phyloP scores from a whole-genome alignment of 768 basidiomycete genomes.

The Boletales sp. region DNA sequence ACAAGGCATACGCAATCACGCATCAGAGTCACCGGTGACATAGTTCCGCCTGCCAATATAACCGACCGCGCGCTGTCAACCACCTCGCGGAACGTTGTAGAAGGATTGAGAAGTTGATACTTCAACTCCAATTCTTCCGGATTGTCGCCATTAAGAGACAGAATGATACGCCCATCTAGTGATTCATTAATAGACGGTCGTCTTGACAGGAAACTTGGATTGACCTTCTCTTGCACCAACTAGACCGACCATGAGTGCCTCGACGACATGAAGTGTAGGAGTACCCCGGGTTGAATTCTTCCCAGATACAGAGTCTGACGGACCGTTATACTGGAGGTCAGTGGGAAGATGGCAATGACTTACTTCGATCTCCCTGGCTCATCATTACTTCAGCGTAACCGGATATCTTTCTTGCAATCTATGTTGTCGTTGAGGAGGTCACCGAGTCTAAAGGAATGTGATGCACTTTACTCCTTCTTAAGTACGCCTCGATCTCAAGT shows the following conservation, averaged over 20 bases:
- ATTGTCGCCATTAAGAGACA: constrained; percentile 42
- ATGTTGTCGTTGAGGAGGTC: neutral
- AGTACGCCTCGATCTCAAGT: constrained; percentile 76
- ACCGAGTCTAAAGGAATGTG: neutral
- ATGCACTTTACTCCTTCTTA: constrained; percentile 86
- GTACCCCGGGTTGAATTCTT: constrained; percentile 39
- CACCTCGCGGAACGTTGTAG: constrained; percentile 81
- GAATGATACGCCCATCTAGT: constrained; percentile 71
- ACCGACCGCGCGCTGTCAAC: constrained; percentile 78
- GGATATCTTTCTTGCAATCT: constrained; percentile 80
- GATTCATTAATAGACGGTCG: neutral
- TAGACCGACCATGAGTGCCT: constrained; percentile 75
- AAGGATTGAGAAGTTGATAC: constrained; percentile 91
- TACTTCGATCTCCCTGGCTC: constrained; percentile 37
- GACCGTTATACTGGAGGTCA: neutral
- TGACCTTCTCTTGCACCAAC: constrained; percentile 73
- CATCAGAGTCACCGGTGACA: constrained; percentile 82
- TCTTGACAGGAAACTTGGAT: neutral
- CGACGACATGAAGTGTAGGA: constrained; percentile 76
- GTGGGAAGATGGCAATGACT: neutral
- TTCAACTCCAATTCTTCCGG: constrained; percentile 60
- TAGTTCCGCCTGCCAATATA: constrained; percentile 94
- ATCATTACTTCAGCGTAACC: constrained; percentile 70
- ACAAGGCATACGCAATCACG: neutral
- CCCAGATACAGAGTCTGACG: constrained; percentile 5